Evolutionary conservation across 179 eudicot species (phyloP), one percentile per base, ranked within the genome.

Genomic region (Corrigiola litoralis): DNA sequence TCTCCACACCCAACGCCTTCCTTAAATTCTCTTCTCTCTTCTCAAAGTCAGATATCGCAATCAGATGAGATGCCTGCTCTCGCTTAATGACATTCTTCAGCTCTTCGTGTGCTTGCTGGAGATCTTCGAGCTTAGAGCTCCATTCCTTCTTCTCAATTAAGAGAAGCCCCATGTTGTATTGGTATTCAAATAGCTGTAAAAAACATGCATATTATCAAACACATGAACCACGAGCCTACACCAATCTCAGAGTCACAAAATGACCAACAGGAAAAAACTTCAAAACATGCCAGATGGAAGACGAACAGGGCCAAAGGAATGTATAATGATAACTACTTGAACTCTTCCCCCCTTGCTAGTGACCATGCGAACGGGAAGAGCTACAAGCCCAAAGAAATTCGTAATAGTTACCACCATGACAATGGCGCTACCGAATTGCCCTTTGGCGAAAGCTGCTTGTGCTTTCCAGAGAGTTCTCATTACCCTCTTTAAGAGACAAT

Each of bases 101-200:
- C 70, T 86, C 96, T 12, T 67, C 68, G 50, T 83, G 65, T 36
- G 80, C 79, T 62, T 79, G 84, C 58, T 77, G 82, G 24, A 86
- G 77, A 69, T 83, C 87, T 51, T 86, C 96, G 57, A 72, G 59
- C 62, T 88, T 85, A 6, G 75, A 65, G 20, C 72, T 66, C 94
- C 85, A 85, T 63, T 88, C 86, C 71, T 90, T 79, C 69, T 88
- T 91, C 87, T 94, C 97, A 51, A 94, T 80, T 72, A 94, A 63
- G 0, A 94, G 84, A 67, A 90, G 85, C 29, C 97, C 99, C 99
- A 94, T 90, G 65, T 75, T 88, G 68, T 94, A 75, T 66, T 94
- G 99, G 71, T 90, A 90, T 66, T 94, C 97, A 54, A 75, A 79
- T 10, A 94, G 87, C 99, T 90, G 88, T 65, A 42, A 72, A 58